Conservation (phyloP, 768 basidiomycete genomes). For the Pleurotus giganteus region DNA sequence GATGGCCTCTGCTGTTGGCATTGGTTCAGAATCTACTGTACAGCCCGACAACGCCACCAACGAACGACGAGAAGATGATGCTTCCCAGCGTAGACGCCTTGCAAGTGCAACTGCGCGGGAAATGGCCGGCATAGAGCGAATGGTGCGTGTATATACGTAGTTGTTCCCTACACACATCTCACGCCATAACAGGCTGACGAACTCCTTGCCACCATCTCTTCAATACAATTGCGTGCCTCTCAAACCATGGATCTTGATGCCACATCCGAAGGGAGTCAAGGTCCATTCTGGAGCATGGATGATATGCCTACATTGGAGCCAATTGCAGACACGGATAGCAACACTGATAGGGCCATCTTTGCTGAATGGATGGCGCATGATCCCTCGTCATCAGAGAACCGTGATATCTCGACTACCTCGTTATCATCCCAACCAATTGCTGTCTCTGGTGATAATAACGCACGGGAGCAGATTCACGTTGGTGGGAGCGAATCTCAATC, state of each 20-base stretch:
- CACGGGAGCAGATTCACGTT: neutral
- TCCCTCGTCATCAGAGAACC: neutral
- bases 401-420: neutral
- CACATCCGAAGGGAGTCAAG: neutral
- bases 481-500: neutral
- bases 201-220: neutral
- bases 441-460: neutral
- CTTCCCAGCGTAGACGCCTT: neutral
- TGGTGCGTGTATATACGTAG: neutral
- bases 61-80: neutral
- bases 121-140: neutral
- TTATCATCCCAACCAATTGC: neutral
- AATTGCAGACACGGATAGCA: neutral
- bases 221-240: neutral
- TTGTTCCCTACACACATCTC: neutral
- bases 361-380: neutral
- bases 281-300: neutral
- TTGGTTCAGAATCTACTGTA: neutral
- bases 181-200: neutral
- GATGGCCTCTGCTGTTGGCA: neutral
- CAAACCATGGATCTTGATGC: neutral
- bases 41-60: neutral
- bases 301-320: constrained; percentile 1
- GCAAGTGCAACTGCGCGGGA: neutral
- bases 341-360: neutral